Conservation (phyloP, 345 rosid species). For the Eutrema yunnanense region DNA sequence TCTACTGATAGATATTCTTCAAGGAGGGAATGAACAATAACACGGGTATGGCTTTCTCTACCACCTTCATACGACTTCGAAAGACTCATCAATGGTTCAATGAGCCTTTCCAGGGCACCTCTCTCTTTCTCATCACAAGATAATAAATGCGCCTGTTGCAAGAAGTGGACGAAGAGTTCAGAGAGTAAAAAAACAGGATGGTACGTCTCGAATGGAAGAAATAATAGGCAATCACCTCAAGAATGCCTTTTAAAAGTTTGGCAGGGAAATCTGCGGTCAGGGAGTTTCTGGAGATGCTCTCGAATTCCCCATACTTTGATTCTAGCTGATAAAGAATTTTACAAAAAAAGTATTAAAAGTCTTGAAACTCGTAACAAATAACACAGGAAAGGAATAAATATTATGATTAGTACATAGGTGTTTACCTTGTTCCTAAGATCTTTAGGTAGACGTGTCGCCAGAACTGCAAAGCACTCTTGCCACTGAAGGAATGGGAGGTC, state of each 20-base stretch:
- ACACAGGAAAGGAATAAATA: neutral
- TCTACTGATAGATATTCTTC: conserved; percentile 89
- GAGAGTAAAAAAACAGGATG: neutral
- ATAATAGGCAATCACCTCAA: conserved; percentile 51
- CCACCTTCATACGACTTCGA: conserved; percentile 97
- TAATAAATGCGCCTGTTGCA: conserved; percentile 57
- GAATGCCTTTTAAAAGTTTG: conserved; percentile 58
- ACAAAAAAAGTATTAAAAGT: neutral
- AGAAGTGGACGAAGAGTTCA: conserved; percentile 17
- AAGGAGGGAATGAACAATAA: conserved; percentile 87
- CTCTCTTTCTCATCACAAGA: conserved; percentile 75
- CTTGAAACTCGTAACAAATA: neutral
- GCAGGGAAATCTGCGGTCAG: conserved; percentile 84
- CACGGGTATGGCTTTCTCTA: conserved; percentile 88
- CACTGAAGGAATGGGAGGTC: conserved; percentile 97
- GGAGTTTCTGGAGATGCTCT: conserved; percentile 40
- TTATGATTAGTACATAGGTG: conserved; percentile 2
- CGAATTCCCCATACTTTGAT: conserved; percentile 62
- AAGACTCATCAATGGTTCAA: conserved; percentile 85
- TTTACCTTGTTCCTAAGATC: conserved; percentile 73
- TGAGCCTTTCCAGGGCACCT: conserved; percentile 83
- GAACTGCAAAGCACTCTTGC: conserved; percentile 93
- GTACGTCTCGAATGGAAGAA: conserved; percentile 1
- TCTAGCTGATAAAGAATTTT: conserved; percentile 58
- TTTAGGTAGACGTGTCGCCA: conserved; percentile 86